phyloP scores from a whole-genome alignment of 768 basidiomycete species.

The Kwoniella europaea region DNA sequence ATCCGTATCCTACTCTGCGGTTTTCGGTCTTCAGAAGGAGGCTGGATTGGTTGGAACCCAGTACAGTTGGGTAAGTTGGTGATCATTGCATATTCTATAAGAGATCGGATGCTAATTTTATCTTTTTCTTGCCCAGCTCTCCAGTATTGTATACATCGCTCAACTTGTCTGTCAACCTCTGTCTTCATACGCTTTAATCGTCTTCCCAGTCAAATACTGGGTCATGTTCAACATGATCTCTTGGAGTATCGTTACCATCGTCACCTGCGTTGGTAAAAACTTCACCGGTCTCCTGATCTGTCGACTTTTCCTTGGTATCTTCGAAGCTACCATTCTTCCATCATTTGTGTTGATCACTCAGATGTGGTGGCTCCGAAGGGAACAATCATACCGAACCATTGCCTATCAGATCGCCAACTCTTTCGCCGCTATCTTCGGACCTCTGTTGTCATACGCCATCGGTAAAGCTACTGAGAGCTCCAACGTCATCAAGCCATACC shows the following conservation, averaged over 20 bases:
- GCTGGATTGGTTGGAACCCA: constrained; percentile 56
- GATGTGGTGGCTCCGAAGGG: constrained; percentile 53
- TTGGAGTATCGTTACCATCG: constrained; percentile 32
- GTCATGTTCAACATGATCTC: constrained; percentile 47
- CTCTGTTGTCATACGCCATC: constrained; percentile 46
- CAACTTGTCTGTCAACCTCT: constrained; percentile 46
- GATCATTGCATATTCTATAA: background rate
- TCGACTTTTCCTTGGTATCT: constrained; percentile 62
- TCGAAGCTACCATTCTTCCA: constrained; percentile 63
- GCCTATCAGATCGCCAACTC: constrained; percentile 44
- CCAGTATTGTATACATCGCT: constrained; percentile 41
- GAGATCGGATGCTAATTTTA: background rate
- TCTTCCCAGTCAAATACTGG: constrained; percentile 56
- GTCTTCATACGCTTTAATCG: constrained; percentile 47
- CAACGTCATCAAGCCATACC: constrained; percentile 40
- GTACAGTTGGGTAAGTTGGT: constrained; percentile 61
- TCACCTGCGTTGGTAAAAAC: constrained; percentile 33
- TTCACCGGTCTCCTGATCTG: constrained; percentile 59
- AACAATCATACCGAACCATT: constrained; percentile 41
- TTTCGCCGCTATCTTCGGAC: constrained; percentile 41
- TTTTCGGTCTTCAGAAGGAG: constrained; percentile 60
- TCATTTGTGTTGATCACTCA: constrained; percentile 62
- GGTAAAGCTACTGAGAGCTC: constrained; percentile 27
- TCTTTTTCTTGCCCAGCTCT: background rate
- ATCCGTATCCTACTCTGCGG: constrained; percentile 63